Evolutionary conservation across 345 rosid species (phyloP).

Genomic region (Streptanthus diversifolius): DNA sequence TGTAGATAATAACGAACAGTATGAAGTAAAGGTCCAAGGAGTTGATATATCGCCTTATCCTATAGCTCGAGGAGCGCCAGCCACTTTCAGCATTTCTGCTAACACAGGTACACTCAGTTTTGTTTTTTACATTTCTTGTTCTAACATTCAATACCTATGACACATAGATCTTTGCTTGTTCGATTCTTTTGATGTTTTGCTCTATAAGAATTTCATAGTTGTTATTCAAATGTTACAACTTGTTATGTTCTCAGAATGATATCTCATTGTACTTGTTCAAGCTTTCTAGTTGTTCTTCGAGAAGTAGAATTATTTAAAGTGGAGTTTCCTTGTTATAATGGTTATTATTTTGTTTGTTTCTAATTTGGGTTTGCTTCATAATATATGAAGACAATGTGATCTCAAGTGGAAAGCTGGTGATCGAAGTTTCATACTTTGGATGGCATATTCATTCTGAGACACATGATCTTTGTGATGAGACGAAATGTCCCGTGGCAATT

Average conservation of each 20-base stretch:
- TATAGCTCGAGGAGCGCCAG: conserved; percentile 46
- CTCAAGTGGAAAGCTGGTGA: conserved; percentile 65
- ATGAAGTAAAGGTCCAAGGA: conserved; percentile 54
- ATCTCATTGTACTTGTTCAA: background rate
- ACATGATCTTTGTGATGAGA: conserved; percentile 77
- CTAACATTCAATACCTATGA: background rate
- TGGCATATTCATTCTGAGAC: conserved; percentile 76
- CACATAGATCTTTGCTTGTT: background rate
- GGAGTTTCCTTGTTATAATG: background rate
- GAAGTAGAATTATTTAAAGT: background rate
- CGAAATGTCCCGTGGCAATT: conserved; percentile 67
- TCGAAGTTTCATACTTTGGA: conserved; percentile 86
- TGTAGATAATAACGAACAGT: conserved; percentile 55
- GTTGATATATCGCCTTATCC: conserved; percentile 70
- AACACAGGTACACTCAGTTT: conserved; percentile 41
- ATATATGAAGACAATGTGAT: conserved; percentile 44
- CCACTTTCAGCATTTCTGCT: conserved; percentile 71
- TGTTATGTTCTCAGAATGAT: background rate
- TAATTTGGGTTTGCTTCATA: background rate
- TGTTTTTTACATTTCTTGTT: background rate
- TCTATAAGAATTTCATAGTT: background rate
- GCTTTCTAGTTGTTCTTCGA: background rate
- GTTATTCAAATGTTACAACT: background rate
- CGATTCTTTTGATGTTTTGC: background rate
- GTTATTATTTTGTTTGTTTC: background rate